A percentile compares a stretch with the other conserved stretches of the same genome.
phyloP scores from a whole-genome alignment of 2,329 filamentous ascomycete species.

The Fusarium palustre region DNA sequence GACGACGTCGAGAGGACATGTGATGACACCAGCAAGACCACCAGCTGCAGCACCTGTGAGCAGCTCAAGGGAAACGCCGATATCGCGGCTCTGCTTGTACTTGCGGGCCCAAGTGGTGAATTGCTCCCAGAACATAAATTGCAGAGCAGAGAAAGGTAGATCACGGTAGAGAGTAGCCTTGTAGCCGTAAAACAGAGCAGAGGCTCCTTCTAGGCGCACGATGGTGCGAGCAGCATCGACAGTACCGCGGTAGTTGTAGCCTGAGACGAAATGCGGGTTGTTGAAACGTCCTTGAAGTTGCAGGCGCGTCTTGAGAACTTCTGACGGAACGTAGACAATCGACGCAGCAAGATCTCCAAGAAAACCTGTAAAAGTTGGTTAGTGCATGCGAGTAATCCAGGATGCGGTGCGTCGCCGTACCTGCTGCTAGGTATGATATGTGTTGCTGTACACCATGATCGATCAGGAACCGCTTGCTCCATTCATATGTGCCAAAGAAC shows the following conservation, averaged over 20 bases:
- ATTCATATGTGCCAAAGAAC: slow-evolving; percentile 98
- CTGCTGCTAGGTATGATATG: slow-evolving; percentile 85
- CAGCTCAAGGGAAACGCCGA: slow-evolving; percentile 87
- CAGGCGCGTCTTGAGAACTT: slow-evolving; percentile 96
- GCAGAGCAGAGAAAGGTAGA: slow-evolving; percentile 92
- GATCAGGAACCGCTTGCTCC: slow-evolving; percentile 89
- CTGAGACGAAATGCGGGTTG: slow-evolving; percentile 92
- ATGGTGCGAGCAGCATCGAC: slow-evolving; percentile 88
- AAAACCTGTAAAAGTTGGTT: slow-evolving; percentile 70
- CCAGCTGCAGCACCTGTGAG: slow-evolving; percentile 90
- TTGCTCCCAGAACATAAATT: slow-evolving; percentile 99
- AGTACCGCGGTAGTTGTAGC: slow-evolving; percentile 94
- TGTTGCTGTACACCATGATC: slow-evolving; percentile 85
- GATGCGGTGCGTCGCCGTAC: slow-evolving; percentile 57
- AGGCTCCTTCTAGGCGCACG: slow-evolving; percentile 80
- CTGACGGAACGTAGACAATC: slow-evolving; percentile 93
- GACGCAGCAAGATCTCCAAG: slow-evolving; percentile 92
- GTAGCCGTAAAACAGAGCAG: slow-evolving; percentile 95
- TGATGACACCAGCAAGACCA: slow-evolving; percentile 92
- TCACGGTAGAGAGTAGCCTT: slow-evolving; percentile 95
- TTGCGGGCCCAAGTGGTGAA: slow-evolving; percentile 83
- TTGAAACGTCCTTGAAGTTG: slow-evolving; percentile 96
- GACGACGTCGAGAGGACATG: slow-evolving; percentile 95
- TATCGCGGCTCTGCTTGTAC: slow-evolving; percentile 83
- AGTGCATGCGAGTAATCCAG: neutral